Evolutionary conservation across 345 rosid genomes (phyloP).

Genomic region (Lagerstroemia speciosa): DNA sequence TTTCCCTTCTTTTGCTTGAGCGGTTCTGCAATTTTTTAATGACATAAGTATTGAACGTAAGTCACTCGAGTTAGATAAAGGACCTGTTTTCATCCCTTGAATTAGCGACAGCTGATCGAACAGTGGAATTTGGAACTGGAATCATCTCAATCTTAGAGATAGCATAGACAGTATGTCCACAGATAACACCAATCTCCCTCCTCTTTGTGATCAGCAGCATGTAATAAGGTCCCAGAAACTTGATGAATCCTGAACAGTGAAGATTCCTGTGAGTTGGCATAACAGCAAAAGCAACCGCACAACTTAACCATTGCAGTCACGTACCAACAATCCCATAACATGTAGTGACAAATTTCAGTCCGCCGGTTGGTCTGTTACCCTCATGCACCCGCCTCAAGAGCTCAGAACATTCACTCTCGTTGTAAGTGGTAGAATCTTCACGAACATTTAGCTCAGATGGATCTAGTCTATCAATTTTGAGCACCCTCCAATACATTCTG

Average conservation of each 20-base stretch:
- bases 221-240: constrained; percentile 94
- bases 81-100: constrained; percentile 79
- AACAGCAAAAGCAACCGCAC: background rate
- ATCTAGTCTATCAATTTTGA: constrained; percentile 66
- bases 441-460: constrained; percentile 62
- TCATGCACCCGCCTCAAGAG: constrained; percentile 78
- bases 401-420: constrained; percentile 62
- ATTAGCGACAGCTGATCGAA: constrained; percentile 30
- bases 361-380: constrained; percentile 89
- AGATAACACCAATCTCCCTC: constrained; percentile 77
- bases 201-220: constrained; percentile 86
- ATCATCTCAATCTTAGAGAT: constrained; percentile 72
- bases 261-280: constrained; percentile 3
- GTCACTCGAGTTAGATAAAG: constrained; percentile 12
- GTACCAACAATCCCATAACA: constrained; percentile 94
- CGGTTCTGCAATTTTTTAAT: background rate
- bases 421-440: constrained; percentile 74
- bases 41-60: background rate
- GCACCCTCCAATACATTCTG: constrained; percentile 65
- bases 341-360: constrained; percentile 69
- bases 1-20: background rate
- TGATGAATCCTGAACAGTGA: constrained; percentile 60
- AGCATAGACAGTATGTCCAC: constrained; percentile 79
- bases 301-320: constrained; percentile 16
- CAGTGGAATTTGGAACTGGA: constrained; percentile 61